Conservation (phyloP, 148 eudicot species). For the Rhododendron simsii region DNA sequence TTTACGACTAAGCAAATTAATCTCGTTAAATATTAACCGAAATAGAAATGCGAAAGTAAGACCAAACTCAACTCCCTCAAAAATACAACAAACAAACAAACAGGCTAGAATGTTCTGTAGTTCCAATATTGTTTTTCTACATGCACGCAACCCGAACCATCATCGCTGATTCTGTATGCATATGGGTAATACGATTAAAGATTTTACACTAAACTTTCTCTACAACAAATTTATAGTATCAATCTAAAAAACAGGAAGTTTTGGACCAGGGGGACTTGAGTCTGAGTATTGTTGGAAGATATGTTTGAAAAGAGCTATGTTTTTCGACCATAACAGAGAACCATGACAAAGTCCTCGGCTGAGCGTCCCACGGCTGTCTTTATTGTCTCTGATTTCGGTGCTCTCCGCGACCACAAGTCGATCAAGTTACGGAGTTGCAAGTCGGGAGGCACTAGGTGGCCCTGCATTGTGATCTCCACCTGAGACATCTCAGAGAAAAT, state of each 20-base stretch:
- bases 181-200: not conserved
- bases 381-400: not conserved
- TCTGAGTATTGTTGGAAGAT: not conserved
- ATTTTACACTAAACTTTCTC: not conserved
- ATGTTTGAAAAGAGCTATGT: not conserved
- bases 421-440: conserved; percentile 1
- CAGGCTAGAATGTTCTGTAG: not conserved
- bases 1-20: no score
- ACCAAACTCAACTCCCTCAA: not conserved
- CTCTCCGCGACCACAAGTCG: not conserved
- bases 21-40: not conserved
- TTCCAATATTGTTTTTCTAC: not conserved
- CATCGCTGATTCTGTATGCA: not conserved
- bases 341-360: conserved; percentile 18
- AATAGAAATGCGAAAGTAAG: not conserved
- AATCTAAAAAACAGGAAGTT: not conserved
- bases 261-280: no score
- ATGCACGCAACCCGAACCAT: not conserved
- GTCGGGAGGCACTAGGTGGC: not conserved
- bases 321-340: conserved; percentile 24
- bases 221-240: not conserved
- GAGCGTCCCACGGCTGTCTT: conserved; percentile 9
- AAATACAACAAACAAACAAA: not conserved
- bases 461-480: conserved; percentile 14
- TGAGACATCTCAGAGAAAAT: not conserved